These are phyloP conservation scores for Alternaria dauci DNA, from an alignment of 2,329 filamentous ascomycete genomes.

Conservation along the genomic window DNA sequence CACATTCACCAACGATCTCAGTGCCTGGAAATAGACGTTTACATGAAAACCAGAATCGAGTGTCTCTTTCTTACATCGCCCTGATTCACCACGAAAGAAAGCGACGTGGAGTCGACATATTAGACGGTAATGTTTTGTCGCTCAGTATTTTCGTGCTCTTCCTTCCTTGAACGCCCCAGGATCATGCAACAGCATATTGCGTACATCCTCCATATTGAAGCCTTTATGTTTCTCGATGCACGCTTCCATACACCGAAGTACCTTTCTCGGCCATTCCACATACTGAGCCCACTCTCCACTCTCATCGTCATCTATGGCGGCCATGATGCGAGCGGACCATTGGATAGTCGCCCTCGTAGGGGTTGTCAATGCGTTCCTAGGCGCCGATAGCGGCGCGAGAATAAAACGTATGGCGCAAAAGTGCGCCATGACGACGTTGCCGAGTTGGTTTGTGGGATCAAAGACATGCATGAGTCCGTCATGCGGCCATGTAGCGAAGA, in stretches of 20 bases:
- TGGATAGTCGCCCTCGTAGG: slow-evolving; percentile 37
- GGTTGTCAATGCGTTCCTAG: slow-evolving; percentile 15
- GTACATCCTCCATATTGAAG: slow-evolving; percentile 19
- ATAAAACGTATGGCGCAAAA: slow-evolving; percentile 27
- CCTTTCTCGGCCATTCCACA: slow-evolving; percentile 43
- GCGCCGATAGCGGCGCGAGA: slow-evolving; percentile 22
- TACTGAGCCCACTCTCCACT: slow-evolving; percentile 45
- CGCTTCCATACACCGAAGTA: slow-evolving; percentile 21
- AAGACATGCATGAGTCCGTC: slow-evolving; percentile 26
- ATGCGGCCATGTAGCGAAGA: slow-evolving; percentile 33
- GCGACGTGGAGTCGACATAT: neutral
- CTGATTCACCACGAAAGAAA: neutral
- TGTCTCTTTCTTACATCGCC: neutral
- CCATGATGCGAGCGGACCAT: slow-evolving; percentile 52
- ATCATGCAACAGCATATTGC: slow-evolving; percentile 28
- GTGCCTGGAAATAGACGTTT: neutral
- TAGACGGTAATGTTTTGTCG: neutral
- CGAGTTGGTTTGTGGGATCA: slow-evolving; percentile 22
- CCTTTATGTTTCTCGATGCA: slow-evolving; percentile 17
- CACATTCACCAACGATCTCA: neutral
- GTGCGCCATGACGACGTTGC: slow-evolving; percentile 28
- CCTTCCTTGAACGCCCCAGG: slow-evolving; percentile 54
- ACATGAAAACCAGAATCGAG: too few relatives aligned
- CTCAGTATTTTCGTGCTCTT: slow-evolving; percentile 4
- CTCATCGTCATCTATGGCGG: slow-evolving; percentile 35